phyloP scores from a whole-genome alignment of 2,329 filamentous ascomycete species.

The Fusarium anguioides region DNA sequence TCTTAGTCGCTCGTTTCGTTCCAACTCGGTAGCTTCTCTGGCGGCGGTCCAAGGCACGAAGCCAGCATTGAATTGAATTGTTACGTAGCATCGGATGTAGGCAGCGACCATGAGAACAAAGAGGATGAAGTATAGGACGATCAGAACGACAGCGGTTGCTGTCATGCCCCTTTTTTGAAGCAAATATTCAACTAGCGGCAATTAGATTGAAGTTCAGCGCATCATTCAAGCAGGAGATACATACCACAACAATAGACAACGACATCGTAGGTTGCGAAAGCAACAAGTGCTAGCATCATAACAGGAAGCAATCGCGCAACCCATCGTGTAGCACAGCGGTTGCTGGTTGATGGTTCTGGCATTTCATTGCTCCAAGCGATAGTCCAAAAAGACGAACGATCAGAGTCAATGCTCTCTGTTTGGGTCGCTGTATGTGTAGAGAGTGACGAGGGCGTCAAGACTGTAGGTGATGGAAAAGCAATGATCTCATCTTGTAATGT shows the following conservation, averaged over 20 bases:
- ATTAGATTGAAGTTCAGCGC: not conserved
- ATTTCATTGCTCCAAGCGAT: conserved; percentile 47
- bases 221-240: conserved; percentile 45
- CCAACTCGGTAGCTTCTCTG: conserved; percentile 51
- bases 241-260: conserved; percentile 75
- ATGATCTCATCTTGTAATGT: conserved; percentile 24
- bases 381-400: conserved; percentile 8
- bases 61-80: conserved; percentile 76
- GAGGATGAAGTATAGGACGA: conserved; percentile 79
- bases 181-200: conserved; percentile 72
- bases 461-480: conserved; percentile 6
- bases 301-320: conserved; percentile 72
- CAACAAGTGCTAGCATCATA: conserved; percentile 72
- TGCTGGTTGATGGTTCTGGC: conserved; percentile 45
- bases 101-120: conserved; percentile 72
- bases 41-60: conserved; percentile 70
- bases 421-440: not conserved
- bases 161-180: conserved; percentile 60
- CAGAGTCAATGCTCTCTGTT: not conserved
- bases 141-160: conserved; percentile 73
- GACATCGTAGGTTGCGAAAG: conserved; percentile 77
- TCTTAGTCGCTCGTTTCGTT: conserved; percentile 34
- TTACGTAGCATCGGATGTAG: conserved; percentile 75
- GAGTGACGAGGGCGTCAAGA: not conserved
- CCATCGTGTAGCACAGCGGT: conserved; percentile 49